phyloP scores from a whole-genome alignment of 371 early-diverging fungal genomes.

The Lichtheimia hyalospora region DNA sequence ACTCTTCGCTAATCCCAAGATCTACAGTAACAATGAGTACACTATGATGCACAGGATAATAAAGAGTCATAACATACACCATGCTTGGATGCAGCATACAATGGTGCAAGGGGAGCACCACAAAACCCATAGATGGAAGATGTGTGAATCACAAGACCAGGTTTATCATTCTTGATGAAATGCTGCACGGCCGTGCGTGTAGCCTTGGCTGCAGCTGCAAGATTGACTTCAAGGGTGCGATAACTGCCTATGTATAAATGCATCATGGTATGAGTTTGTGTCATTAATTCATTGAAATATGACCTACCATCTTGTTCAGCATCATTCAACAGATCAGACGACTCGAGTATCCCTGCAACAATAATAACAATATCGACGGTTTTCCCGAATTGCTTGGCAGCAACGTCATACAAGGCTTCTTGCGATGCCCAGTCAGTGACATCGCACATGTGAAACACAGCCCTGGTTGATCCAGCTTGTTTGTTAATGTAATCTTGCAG shows the following conservation, averaged over 20 bases:
- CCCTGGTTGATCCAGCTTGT: constrained; percentile 8
- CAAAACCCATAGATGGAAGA: constrained; percentile 79
- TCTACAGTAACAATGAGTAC: constrained; percentile 13
- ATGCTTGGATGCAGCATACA: constrained; percentile 81
- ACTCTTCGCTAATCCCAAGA: constrained; percentile 63
- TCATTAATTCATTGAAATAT: too few species aligned
- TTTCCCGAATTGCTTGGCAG: constrained; percentile 41
- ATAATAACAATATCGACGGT: constrained; percentile 62
- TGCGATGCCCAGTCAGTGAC: constrained; percentile 55
- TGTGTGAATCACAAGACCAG: constrained; percentile 76
- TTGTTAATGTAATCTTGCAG: constrained; percentile 11
- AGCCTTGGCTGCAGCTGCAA: constrained; percentile 63
- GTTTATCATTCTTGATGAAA: constrained; percentile 45
- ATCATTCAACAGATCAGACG: constrained; percentile 33
- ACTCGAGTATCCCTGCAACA: constrained; percentile 65
- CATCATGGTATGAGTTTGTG: too few species aligned
- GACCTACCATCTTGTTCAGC: constrained; percentile 24
- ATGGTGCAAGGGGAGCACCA: constrained; percentile 65
- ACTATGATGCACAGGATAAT: constrained; percentile 1
- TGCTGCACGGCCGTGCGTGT: constrained; percentile 71
- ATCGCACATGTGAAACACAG: constrained; percentile 50
- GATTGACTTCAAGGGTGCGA: constrained; percentile 64
- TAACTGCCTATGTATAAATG: constrained; percentile 26
- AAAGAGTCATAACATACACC: constrained; percentile 46
- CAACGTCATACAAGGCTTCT: constrained; percentile 38